phyloP scores from a whole-genome alignment of 805 yeast species.

The Starmerella vaccinii region DNA sequence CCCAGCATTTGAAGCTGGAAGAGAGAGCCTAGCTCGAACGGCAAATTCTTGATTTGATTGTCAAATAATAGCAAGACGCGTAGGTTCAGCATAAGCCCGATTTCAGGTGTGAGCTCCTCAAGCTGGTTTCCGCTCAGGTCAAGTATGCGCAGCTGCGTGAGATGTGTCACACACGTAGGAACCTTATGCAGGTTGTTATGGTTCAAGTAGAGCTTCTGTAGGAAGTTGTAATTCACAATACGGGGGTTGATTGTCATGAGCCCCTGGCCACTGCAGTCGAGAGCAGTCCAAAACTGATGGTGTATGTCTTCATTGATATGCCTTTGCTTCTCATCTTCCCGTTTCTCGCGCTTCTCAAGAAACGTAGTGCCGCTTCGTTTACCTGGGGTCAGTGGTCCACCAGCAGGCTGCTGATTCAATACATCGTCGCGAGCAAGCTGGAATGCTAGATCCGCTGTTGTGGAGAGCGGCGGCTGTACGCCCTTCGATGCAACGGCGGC shows the following conservation, averaged over 20 bases:
- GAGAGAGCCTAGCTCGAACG: constrained; percentile 75
- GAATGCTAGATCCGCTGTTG: constrained; percentile 34
- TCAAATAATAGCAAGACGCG: constrained; percentile 80
- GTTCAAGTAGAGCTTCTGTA: constrained; percentile 76
- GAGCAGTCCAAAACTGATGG: constrained; percentile 85
- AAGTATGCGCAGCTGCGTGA: constrained; percentile 65
- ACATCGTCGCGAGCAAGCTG: constrained; percentile 30
- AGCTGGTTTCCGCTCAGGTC: constrained; percentile 76
- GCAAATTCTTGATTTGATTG: constrained; percentile 64
- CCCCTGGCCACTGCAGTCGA: constrained; percentile 87
- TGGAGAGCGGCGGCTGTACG: constrained; percentile 25
- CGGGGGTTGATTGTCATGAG: constrained; percentile 58
- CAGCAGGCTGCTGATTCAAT: constrained; percentile 28
- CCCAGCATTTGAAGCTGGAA: constrained; percentile 81
- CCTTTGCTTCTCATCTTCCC: constrained; percentile 35
- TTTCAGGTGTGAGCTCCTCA: constrained; percentile 64
- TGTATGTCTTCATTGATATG: constrained; percentile 33
- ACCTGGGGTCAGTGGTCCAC: constrained; percentile 19
- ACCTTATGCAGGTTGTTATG: constrained; percentile 65
- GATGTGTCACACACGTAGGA: constrained; percentile 58
- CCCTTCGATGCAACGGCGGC: constrained; percentile 51
- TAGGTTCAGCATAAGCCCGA: constrained; percentile 72
- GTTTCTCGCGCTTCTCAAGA: constrained; percentile 29
- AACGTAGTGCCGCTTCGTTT: constrained; percentile 14
- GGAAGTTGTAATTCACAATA: constrained; percentile 68